These are phyloP conservation scores for Gnetum montanum DNA, from an alignment of 75 land plant genomes.

Conservation along the genomic window DNA sequence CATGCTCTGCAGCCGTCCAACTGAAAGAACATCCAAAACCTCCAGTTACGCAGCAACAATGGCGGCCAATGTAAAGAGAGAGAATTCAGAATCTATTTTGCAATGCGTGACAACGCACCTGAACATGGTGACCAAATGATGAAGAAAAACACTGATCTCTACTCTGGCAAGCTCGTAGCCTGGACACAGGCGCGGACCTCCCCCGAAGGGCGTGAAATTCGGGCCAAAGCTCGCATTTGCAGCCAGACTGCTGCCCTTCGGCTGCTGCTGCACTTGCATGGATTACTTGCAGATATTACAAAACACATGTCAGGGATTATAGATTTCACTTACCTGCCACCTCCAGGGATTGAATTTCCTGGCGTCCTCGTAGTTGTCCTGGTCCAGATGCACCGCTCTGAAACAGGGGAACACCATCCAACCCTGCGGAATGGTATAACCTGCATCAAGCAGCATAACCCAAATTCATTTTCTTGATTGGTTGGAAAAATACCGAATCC, in stretches of 20 bases:
- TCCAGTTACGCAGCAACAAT: neutral
- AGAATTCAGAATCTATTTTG: neutral
- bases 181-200: conserved; percentile 72
- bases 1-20: conserved; percentile 59
- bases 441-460: no score
- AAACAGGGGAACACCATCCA: conserved; percentile 71
- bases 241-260: neutral
- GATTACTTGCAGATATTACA: neutral
- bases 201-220: conserved; percentile 64
- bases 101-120: conserved; percentile 22
- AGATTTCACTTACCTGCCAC: conserved; percentile 39
- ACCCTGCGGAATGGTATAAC: conserved; percentile 75
- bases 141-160: conserved; percentile 59
- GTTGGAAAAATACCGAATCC: no score
- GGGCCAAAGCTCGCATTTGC: conserved; percentile 11
- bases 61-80: neutral
- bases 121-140: conserved; percentile 55
- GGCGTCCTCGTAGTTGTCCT: conserved; percentile 44
- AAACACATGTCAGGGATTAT: neutral
- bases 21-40: neutral
- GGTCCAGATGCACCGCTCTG: conserved; percentile 62
- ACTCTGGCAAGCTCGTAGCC: conserved; percentile 71
- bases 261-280: neutral
- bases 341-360: conserved; percentile 83
- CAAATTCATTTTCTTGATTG: neutral